These are phyloP conservation scores for Lactarius deliciosus DNA, from an alignment of 768 basidiomycete genomes.

Conservation along the genomic window DNA sequence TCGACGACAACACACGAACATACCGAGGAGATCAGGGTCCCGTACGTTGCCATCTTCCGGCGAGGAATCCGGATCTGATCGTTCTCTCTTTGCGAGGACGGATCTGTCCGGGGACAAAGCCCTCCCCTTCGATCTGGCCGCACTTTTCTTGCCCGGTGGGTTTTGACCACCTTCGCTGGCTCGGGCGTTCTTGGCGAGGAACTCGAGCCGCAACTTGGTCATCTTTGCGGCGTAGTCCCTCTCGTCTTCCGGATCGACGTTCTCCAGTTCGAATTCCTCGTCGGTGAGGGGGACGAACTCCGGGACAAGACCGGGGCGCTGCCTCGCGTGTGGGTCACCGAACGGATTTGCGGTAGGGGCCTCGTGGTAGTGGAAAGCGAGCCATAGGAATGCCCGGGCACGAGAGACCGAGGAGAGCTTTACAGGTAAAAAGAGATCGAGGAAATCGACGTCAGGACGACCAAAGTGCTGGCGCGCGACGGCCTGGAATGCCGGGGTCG, in stretches of 20 bases:
- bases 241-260: slow-evolving; percentile 47
- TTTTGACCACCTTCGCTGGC: slow-evolving; percentile 26
- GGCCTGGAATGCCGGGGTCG: slow-evolving; percentile 27
- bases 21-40: slow-evolving; percentile 15
- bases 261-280: slow-evolving; percentile 41
- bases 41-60: slow-evolving; percentile 18
- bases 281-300: slow-evolving; percentile 34
- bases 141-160: slow-evolving; percentile 21
- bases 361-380: slow-evolving; percentile 50
- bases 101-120: slow-evolving; percentile 15
- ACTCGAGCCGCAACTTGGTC: slow-evolving; percentile 40
- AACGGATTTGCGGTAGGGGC: slow-evolving; percentile 41
- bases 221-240: slow-evolving; percentile 42
- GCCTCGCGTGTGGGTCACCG: slow-evolving; percentile 35
- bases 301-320: slow-evolving; percentile 35
- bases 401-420: slow-evolving; percentile 43
- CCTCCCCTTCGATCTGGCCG: slow-evolving; percentile 12
- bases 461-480: slow-evolving; percentile 43
- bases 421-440: slow-evolving; percentile 47
- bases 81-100: slow-evolving; percentile 21
- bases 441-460: slow-evolving; percentile 36
- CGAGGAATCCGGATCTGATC: slow-evolving; percentile 23
- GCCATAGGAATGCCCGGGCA: slow-evolving; percentile 48
- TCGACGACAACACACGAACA: background rate
- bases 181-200: slow-evolving; percentile 37